These are phyloP conservation scores for Nepenthes gracilis DNA, from an alignment of 148 eudicot genomes.

Conservation along the genomic window DNA sequence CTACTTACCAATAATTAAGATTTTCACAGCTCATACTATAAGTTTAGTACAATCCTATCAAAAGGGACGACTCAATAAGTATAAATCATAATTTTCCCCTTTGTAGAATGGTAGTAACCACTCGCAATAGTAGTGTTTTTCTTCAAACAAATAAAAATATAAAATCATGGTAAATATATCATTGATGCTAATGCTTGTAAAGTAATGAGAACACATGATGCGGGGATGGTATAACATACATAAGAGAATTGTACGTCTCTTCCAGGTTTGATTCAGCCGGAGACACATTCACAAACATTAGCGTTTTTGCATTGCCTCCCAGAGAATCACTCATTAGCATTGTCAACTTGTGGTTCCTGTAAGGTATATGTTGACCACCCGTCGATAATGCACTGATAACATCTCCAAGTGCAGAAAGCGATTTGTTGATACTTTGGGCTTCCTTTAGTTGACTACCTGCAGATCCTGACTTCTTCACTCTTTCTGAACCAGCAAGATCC, in stretches of 20 bases:
- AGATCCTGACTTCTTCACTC: slow-evolving; percentile 94
- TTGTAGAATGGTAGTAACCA: not conserved
- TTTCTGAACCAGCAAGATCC: slow-evolving; percentile 98
- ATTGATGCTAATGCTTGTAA: too few species aligned
- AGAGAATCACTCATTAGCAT: slow-evolving; percentile 99
- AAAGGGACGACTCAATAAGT: too few species aligned
- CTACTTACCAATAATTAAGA: too few species aligned
- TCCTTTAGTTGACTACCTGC: slow-evolving; percentile 80
- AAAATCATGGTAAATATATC: too few species aligned
- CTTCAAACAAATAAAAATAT: not conserved
- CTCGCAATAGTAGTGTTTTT: not conserved
- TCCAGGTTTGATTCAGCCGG: slow-evolving; percentile 94
- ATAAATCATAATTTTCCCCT: too few species aligned
- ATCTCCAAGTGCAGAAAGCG: slow-evolving; percentile 97
- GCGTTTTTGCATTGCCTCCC: slow-evolving; percentile 97
- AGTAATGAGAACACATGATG: too few species aligned
- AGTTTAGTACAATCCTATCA: too few species aligned
- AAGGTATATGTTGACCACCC: slow-evolving; percentile 83
- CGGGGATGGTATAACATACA: slow-evolving; percentile 34
- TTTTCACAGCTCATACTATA: too few species aligned
- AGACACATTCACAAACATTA: slow-evolving; percentile 94
- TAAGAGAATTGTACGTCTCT: slow-evolving; percentile 83
- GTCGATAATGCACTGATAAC: slow-evolving; percentile 89
- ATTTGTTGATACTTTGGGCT: slow-evolving; percentile 97
- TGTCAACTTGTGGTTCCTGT: slow-evolving; percentile 89